These are phyloP conservation scores for Pestalotiopsis fici DNA, from an alignment of 2,329 filamentous ascomycete genomes.

Conservation along the genomic window DNA sequence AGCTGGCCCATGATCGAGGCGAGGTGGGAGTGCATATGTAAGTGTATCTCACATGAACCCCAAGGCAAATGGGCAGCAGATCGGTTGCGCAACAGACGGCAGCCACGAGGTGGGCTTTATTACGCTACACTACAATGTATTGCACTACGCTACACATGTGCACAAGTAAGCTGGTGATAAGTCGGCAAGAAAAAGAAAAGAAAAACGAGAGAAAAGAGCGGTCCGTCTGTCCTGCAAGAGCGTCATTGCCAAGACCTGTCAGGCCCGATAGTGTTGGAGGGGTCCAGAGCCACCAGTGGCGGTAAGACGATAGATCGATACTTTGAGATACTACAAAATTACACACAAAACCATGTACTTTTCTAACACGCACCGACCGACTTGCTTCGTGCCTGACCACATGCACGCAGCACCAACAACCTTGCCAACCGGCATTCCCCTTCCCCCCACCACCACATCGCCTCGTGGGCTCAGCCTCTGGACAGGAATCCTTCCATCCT, in stretches of 20 bases:
- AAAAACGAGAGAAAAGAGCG: background rate
- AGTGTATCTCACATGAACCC: background rate
- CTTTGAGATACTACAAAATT: background rate
- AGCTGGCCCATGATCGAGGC: background rate
- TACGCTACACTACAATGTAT: too few relatives aligned
- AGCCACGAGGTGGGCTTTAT: background rate
- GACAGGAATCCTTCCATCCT: background rate
- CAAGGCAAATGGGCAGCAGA: background rate
- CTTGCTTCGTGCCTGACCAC: background rate
- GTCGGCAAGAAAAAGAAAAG: too few relatives aligned
- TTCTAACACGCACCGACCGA: background rate
- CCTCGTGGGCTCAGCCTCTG: conserved; percentile 3
- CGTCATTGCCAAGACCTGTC: background rate
- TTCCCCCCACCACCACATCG: background rate
- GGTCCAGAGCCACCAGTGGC: background rate
- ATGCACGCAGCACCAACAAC: background rate
- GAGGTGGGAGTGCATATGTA: background rate
- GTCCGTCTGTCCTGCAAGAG: background rate
- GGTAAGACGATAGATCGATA: background rate
- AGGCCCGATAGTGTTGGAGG: background rate
- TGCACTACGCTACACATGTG: too few relatives aligned
- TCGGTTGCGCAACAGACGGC: background rate
- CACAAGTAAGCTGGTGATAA: too few relatives aligned
- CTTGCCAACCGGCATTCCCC: background rate
- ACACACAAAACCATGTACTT: background rate